Base-by-base conservation (phyloP, 257 asterid genomes). In the Plantago major region DNA sequence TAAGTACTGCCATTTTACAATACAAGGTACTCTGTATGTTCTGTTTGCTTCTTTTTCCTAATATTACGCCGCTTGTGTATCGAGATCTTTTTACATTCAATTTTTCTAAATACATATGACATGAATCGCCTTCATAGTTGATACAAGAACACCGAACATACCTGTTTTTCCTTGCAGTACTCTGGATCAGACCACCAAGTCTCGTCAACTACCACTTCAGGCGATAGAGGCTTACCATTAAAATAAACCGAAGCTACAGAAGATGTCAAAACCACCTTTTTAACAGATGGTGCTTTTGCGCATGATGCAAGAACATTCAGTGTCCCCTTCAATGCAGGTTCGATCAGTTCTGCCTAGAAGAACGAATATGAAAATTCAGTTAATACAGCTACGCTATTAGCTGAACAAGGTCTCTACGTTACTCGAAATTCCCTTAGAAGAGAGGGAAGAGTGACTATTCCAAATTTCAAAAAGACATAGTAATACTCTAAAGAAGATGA, bases 251-350 rank as follows among this genome's bases (percentile, higher is more conserved):
- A 80, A 46, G 87, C 90, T 1, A 87, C 10, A 15, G 94, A 84
- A 10, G 88, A 82, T 42, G 94, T 87, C 71, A 87, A 57, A 40
- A 87, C 83, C 59, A 87, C 90, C 74, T 81, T 77, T 30, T 73
- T 84, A 28, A 84, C 73, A 4, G 85, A 69, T 5, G 90, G 68
- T n/a, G 76, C 37, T 70, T 80, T 87, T 3, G 90, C 84, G 70
- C 92, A 83, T 42, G 95, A 82, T 50, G 56, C 81, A 54, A 87
- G 90, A 64, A 87, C 94, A 63, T 87, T 87, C 16, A 82, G 75
- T 9, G 95, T 87, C 59, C 95, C 95, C 64, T 78, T 84, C 11
- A 87, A 37, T 17, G 95, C 94, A 67, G 95, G 95, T 55, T 84
- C 94, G 55, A 87, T 73, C 74, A 87, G 10, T 55, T 84, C 95